phyloP scores from a whole-genome alignment of 495 filamentous ascomycete genomes.

The Trichoderma parareesei region DNA sequence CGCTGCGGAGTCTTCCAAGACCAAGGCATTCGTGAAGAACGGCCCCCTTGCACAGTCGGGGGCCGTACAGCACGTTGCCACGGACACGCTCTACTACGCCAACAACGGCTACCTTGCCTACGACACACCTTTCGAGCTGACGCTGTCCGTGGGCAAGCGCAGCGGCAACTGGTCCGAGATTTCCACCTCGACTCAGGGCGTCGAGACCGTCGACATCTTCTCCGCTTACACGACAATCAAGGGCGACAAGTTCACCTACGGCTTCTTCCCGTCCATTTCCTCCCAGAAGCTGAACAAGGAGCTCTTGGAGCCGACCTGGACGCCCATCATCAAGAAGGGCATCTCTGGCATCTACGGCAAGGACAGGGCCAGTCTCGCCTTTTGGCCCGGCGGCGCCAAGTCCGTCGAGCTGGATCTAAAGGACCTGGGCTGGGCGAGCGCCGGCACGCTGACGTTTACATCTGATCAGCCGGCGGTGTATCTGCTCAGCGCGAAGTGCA shows the following conservation, averaged over 20 bases:
- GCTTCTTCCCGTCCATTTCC: background rate
- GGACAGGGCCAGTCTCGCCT: background rate
- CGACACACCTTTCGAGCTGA: background rate
- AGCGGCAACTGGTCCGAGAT: constrained; percentile 3
- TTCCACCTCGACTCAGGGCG: background rate
- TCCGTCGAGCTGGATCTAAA: background rate
- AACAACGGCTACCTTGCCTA: background rate
- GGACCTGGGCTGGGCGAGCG: background rate
- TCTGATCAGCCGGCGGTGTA: background rate
- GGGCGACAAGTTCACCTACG: background rate
- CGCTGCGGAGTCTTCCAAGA: background rate
- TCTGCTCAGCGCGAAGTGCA: background rate
- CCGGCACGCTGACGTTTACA: background rate
- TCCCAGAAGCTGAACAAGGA: background rate
- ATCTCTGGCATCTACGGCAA: background rate
- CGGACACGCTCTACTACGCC: background rate
- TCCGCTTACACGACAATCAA: background rate
- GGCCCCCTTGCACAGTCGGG: background rate
- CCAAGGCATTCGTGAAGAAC: background rate
- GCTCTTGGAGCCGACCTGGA: background rate
- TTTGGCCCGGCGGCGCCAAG: background rate
- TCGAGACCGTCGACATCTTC: background rate
- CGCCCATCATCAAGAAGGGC: background rate
- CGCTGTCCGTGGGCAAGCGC: background rate
- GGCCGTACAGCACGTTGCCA: background rate